A percentile compares a stretch with the other conserved stretches of the same genome.
Evolutionary conservation across 805 yeast genomes (phyloP).

Genomic region (Teunomyces barrocoloradensis): DNA sequence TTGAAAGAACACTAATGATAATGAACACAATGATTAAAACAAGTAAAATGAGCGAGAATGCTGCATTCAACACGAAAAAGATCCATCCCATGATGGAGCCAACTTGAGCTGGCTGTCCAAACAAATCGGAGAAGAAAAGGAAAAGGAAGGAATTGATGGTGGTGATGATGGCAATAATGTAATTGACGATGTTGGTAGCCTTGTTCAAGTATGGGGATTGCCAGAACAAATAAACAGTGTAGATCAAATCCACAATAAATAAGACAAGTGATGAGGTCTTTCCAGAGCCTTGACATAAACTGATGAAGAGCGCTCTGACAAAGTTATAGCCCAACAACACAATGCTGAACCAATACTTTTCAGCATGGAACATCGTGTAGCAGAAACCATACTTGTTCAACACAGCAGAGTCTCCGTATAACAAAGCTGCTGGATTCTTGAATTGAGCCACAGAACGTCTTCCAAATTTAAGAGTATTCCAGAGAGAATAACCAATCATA

Average conservation of each 20-base stretch:
- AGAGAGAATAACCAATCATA: slow-evolving; percentile 63
- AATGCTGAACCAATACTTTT: slow-evolving; percentile 78
- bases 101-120: slow-evolving; percentile 76
- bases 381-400: slow-evolving; percentile 83
- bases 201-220: slow-evolving; percentile 77
- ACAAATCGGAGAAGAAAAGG: slow-evolving; percentile 80
- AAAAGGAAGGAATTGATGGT: slow-evolving; percentile 81
- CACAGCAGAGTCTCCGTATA: slow-evolving; percentile 73
- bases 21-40: slow-evolving; percentile 67
- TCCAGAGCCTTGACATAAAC: slow-evolving; percentile 77
- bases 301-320: slow-evolving; percentile 69
- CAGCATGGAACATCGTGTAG: slow-evolving; percentile 84
- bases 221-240: slow-evolving; percentile 60
- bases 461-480: slow-evolving; percentile 64
- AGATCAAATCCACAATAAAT: slow-evolving; percentile 72
- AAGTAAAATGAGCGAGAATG: slow-evolving; percentile 73
- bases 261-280: slow-evolving; percentile 76
- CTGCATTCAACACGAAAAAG: slow-evolving; percentile 86
- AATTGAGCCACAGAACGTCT: slow-evolving; percentile 53
- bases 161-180: slow-evolving; percentile 67
- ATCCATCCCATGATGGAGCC: slow-evolving; percentile 89
- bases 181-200: slow-evolving; percentile 75
- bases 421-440: slow-evolving; percentile 81
- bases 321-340: slow-evolving; percentile 60
- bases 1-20: slow-evolving; percentile 61